Conservation (phyloP, 805 yeast genomes). For the Monosporozyma aquatica region DNA sequence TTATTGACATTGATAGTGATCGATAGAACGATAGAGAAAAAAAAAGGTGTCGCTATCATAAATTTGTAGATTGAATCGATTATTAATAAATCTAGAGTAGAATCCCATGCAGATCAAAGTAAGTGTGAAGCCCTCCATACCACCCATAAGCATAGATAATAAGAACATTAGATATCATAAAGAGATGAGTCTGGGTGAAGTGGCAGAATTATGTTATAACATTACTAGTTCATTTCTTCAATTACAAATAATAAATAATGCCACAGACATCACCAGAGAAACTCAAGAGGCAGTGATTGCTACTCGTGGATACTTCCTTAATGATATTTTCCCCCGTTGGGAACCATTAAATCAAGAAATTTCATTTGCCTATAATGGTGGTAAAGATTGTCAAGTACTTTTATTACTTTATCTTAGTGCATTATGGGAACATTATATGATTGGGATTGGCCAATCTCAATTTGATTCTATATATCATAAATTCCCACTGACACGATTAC, state of each 20-base stretch:
- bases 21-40: too few relatives aligned
- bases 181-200: constrained; percentile 10
- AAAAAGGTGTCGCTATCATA: too few relatives aligned
- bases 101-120: too few relatives aligned
- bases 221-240: constrained; percentile 21
- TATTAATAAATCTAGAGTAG: too few relatives aligned
- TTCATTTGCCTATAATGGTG: constrained; percentile 88
- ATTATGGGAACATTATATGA: constrained; percentile 25
- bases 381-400: constrained; percentile 92
- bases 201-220: constrained; percentile 20
- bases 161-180: background rate
- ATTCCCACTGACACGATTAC: constrained; percentile 22
- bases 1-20: too few relatives aligned
- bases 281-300: constrained; percentile 24
- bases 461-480: constrained; percentile 15
- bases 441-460: constrained; percentile 18
- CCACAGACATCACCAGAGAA: constrained; percentile 13
- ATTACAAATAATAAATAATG: constrained; percentile 1
- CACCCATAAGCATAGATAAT: too few relatives aligned
- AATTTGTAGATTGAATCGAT: too few relatives aligned
- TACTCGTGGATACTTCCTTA: constrained; percentile 17
- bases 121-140: too few relatives aligned
- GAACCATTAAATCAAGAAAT: constrained; percentile 37
- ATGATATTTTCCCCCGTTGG: constrained; percentile 25
- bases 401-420: constrained; percentile 63